A percentile compares a stretch with the other conserved stretches of the same genome.
These are phyloP conservation scores for Bruguiera parviflora DNA, from an alignment of 345 rosid genomes.

Conservation along the genomic window DNA sequence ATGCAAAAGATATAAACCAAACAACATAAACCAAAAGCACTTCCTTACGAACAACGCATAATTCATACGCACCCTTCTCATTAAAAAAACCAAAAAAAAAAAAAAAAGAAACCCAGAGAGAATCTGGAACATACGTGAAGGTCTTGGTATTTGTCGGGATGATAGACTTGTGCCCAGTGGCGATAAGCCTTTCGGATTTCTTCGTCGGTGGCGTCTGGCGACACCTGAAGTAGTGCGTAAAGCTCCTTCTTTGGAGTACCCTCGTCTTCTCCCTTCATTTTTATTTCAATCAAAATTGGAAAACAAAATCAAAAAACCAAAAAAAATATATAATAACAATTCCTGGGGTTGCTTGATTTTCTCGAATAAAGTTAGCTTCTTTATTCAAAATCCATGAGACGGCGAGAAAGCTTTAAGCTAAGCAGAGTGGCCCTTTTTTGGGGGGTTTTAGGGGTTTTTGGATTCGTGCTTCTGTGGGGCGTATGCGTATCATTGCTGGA, in stretches of 20 bases:
- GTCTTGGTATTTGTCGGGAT: constrained; percentile 89
- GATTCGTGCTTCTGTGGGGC: background rate
- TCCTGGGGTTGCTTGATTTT: background rate
- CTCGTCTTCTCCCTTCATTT: constrained; percentile 19
- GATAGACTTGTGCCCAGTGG: constrained; percentile 96
- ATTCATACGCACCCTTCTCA: no score
- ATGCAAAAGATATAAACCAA: no score
- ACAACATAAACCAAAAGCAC: no score
- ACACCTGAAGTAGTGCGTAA: constrained; percentile 77
- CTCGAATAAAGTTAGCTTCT: no score
- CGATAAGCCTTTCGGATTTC: constrained; percentile 88
- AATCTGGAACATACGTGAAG: constrained; percentile 40
- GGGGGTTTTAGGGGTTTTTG: constrained; percentile 15
- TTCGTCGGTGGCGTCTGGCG: constrained; percentile 91
- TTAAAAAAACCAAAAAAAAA: no score
- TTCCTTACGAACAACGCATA: no score
- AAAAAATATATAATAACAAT: background rate
- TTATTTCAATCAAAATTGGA: background rate
- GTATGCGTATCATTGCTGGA: background rate
- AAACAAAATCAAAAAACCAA: background rate
- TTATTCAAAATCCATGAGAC: no score
- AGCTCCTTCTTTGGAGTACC: constrained; percentile 54
- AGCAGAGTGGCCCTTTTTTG: no score
- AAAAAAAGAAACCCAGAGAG: background rate
- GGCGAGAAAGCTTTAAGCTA: no score